Base-by-base conservation (phyloP, 2,329 filamentous ascomycete genomes). In the Dactylellina sp. region DNA sequence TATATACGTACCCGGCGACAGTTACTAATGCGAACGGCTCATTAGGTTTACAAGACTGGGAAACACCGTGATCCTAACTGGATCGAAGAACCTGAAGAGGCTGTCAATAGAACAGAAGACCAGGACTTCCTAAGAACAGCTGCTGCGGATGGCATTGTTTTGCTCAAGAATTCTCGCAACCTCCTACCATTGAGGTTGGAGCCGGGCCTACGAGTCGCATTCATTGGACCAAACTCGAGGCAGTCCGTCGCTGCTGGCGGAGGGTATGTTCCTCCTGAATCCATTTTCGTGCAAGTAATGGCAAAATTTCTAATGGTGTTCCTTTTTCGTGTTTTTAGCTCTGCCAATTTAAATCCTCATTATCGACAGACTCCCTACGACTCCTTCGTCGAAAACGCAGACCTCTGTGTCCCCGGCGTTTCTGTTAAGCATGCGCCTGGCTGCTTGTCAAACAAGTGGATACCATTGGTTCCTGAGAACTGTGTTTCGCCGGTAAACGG, bases 81-180 rank as follows among this genome's bases (percentile, higher is more conserved):
- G 75, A 66, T 74, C 7, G 77, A 78, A 68, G 77, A 75, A 37
- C 61, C 70, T 18, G 77, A 78, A 66, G 76, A 77, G 49, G 77
- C 77, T 22, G 76, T 76, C 59, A 76, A 79, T 42, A 70, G 77
- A 39, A 80, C 80, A 1, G 80, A 82, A 46, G 80, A 80, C 49
- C 79, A 79, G 7, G 77, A 78, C 11, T 77, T 92, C 49, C 85
- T 92, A 20, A 85, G 91, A 16, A 84, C 85, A 61, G 84, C 90
- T 22, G 89, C 89, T 16, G 86, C 87, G 2, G 89, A 92, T 79
- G 88, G 88, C 2, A 88, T 91, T 7, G 89, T 92, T 0, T 83
- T 93, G 11, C 82, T 93, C 53, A 92, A 92, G 81, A 93, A 93
- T 76, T 85, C 91, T 11, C 84, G 85, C 39, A 83, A 82, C 12